These are phyloP conservation scores for Coelastrella sp. DNA, from an alignment of 139 green algal genomes.

Conservation along the genomic window DNA sequence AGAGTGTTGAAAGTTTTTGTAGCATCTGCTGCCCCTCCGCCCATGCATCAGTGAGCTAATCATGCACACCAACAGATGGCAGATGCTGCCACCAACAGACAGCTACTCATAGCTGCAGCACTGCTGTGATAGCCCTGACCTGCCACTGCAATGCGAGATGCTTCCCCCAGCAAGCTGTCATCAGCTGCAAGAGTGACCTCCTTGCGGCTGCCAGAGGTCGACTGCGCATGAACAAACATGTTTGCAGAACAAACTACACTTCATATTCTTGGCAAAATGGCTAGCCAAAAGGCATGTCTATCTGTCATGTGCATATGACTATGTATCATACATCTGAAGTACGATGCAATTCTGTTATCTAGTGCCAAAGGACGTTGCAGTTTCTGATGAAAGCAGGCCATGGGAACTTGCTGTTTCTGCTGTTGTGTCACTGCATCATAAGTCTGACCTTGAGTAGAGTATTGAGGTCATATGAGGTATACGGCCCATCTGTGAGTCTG, in stretches of 20 bases:
- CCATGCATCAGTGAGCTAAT: background rate
- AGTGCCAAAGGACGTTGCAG: no score
- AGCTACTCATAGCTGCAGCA: background rate
- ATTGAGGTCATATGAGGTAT: constrained; percentile 99
- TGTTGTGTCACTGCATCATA: no score
- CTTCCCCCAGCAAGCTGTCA: constrained; percentile 79
- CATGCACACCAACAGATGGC: no score
- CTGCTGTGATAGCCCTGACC: constrained; percentile 51
- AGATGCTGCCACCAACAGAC: no score
- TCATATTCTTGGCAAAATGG: background rate
- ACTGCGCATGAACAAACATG: constrained; percentile 35
- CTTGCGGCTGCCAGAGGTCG: constrained; percentile 60
- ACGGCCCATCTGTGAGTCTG: constrained; percentile 96
- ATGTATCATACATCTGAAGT: no score
- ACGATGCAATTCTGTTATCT: no score
- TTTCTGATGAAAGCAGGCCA: no score
- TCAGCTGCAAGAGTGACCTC: constrained; percentile 64
- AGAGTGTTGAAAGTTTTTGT: no score
- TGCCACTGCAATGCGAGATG: constrained; percentile 81
- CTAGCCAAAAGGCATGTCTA: no score
- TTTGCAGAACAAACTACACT: background rate
- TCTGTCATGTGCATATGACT: no score
- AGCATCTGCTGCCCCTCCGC: no score
- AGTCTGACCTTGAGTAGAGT: constrained; percentile 84
- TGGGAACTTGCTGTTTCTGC: no score